phyloP scores from a whole-genome alignment of 78 protist genomes.

The Blattamonas nauphoetae region DNA sequence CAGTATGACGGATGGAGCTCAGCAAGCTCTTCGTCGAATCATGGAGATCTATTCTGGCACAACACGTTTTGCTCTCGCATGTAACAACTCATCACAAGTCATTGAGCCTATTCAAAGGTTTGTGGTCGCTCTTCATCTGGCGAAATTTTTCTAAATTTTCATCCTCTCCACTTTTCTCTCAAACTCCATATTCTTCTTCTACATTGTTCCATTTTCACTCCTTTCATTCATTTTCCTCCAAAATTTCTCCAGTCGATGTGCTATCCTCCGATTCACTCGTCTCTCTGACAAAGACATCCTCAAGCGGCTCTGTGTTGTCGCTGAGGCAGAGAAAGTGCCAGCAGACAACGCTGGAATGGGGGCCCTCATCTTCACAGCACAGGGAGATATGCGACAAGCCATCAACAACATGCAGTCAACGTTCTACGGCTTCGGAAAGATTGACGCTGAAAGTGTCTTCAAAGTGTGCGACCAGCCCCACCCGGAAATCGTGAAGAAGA shows the following conservation, averaged over 20 bases:
- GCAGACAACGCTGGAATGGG: slow-evolving; percentile 67
- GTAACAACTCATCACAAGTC: slow-evolving; percentile 78
- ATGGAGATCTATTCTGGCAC: slow-evolving; percentile 82
- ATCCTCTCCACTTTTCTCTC: too few relatives aligned
- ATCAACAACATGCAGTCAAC: slow-evolving; percentile 87
- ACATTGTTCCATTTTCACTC: neutral
- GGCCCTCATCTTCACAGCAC: slow-evolving; percentile 80
- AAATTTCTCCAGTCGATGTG: slow-evolving; percentile 63
- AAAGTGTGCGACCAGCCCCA: slow-evolving; percentile 93
- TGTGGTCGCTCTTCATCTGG: too few relatives aligned
- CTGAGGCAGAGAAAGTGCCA: slow-evolving; percentile 37
- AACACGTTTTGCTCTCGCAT: slow-evolving; percentile 92
- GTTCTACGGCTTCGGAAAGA: slow-evolving; percentile 71
- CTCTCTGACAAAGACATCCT: slow-evolving; percentile 60
- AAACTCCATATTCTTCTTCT: too few relatives aligned
- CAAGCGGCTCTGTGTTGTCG: slow-evolving; percentile 44
- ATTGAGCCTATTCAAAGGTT: slow-evolving; percentile 88
- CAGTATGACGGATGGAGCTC: slow-evolving; percentile 89
- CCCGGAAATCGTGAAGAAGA: slow-evolving; percentile 58
- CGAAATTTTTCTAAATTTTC: too few relatives aligned
- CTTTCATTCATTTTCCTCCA: neutral
- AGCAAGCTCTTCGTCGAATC: slow-evolving; percentile 92
- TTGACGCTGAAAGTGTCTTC: slow-evolving; percentile 69
- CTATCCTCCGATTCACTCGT: slow-evolving; percentile 68
- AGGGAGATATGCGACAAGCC: slow-evolving; percentile 90